Evolutionary conservation across 805 yeast species (phyloP).

Genomic region (Yamadazyma endophytica): DNA sequence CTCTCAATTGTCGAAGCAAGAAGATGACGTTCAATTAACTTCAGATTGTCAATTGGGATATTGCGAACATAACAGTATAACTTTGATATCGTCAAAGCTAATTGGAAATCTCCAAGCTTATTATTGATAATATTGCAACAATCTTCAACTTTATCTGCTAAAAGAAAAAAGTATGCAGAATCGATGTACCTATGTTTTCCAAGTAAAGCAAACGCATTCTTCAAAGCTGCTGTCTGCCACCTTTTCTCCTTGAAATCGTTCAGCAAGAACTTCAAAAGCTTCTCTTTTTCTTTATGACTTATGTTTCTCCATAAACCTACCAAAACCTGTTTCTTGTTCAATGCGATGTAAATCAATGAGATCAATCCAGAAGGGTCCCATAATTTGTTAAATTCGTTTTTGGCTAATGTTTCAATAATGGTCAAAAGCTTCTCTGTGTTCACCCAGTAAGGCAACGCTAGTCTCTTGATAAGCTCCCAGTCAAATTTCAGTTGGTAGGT

Average conservation of each 20-base stretch:
- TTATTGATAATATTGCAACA: constrained; percentile 68
- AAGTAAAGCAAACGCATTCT: constrained; percentile 85
- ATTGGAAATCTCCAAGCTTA: constrained; percentile 61
- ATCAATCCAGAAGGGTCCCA: constrained; percentile 70
- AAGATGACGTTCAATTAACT: constrained; percentile 40
- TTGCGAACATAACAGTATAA: constrained; percentile 42
- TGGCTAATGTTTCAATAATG: constrained; percentile 66
- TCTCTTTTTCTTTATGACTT: constrained; percentile 76
- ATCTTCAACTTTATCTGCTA: constrained; percentile 74
- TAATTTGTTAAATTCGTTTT: constrained; percentile 57
- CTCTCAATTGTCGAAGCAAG: constrained; percentile 52
- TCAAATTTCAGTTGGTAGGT: constrained; percentile 42
- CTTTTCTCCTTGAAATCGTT: constrained; percentile 73
- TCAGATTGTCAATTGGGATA: constrained; percentile 29
- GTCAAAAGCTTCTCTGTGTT: constrained; percentile 22
- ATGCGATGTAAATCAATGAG: constrained; percentile 72
- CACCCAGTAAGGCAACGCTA: constrained; percentile 72
- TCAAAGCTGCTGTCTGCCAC: constrained; percentile 86
- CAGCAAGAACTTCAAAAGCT: constrained; percentile 70
- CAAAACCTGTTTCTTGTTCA: constrained; percentile 71
- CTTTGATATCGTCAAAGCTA: constrained; percentile 80
- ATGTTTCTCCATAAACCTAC: constrained; percentile 79
- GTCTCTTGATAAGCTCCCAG: constrained; percentile 58
- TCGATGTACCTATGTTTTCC: constrained; percentile 84
- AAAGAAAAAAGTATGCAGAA: constrained; percentile 84